These are phyloP conservation scores for Sarcomyxa edulis DNA, from an alignment of 768 basidiomycete species.

Conservation along the genomic window DNA sequence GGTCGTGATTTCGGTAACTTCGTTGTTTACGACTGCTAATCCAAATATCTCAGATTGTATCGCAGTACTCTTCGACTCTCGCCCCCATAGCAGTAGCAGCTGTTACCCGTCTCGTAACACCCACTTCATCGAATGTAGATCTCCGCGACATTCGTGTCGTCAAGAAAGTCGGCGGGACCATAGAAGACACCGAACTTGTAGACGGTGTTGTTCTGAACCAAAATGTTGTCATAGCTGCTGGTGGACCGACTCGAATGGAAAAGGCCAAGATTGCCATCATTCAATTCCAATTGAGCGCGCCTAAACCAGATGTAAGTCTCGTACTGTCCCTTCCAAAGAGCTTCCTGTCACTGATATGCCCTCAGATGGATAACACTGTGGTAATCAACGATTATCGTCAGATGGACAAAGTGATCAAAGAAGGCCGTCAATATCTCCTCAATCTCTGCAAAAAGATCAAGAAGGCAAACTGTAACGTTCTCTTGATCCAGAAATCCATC, in stretches of 20 bases:
- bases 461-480: slow-evolving; percentile 98
- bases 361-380: slow-evolving; percentile 98
- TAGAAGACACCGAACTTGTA: slow-evolving; percentile 96
- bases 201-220: slow-evolving; percentile 98
- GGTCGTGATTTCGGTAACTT: slow-evolving; percentile 32
- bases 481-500: slow-evolving; percentile 99
- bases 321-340: not conserved
- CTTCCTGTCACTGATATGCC: slow-evolving; percentile 7
- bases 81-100: slow-evolving; percentile 99
- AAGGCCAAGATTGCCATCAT: slow-evolving; percentile 98
- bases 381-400: slow-evolving; percentile 99
- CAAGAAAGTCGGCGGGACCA: slow-evolving; percentile 98
- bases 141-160: slow-evolving; percentile 94
- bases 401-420: slow-evolving; percentile 99
- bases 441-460: slow-evolving; percentile 99
- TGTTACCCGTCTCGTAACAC: slow-evolving; percentile 85
- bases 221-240: slow-evolving; percentile 84
- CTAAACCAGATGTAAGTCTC: slow-evolving; percentile 87
- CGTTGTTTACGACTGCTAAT: too few relatives aligned
- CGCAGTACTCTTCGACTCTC: slow-evolving; percentile 96
- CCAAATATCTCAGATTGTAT: slow-evolving; percentile 84
- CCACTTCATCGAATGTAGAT: slow-evolving; percentile 92
- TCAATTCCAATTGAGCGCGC: slow-evolving; percentile 96
- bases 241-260: slow-evolving; percentile 92
- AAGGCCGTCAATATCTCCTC: slow-evolving; percentile 95